phyloP scores from a whole-genome alignment of 164 flowering plant genomes.

The Malania oleifera region DNA sequence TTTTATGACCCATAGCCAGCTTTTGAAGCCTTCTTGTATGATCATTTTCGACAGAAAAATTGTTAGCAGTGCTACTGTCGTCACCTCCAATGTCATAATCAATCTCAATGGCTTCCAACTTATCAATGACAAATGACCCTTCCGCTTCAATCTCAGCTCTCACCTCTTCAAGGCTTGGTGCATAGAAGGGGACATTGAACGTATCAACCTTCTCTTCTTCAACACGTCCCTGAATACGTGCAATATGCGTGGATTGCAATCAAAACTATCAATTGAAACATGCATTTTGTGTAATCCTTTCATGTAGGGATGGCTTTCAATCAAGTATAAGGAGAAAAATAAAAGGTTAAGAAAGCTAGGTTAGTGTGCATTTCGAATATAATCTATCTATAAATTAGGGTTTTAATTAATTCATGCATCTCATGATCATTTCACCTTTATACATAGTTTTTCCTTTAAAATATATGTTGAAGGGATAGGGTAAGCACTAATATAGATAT shows the following conservation, averaged over 20 bases:
- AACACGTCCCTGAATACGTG: conserved; percentile 29
- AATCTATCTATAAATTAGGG: too few relatives aligned
- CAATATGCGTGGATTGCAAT: too few relatives aligned
- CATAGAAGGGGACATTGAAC: conserved; percentile 47
- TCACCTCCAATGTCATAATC: conserved; percentile 34
- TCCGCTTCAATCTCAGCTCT: conserved; percentile 28
- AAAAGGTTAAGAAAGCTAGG: not conserved
- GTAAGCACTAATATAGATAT: too few relatives aligned
- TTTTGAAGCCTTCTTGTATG: not conserved
- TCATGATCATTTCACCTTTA: too few relatives aligned
- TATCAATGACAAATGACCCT: conserved; percentile 39
- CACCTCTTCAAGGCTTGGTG: conserved; percentile 41
- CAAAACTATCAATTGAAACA: too few relatives aligned
- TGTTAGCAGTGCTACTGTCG: not conserved
- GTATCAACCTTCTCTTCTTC: conserved; percentile 42
- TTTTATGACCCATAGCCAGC: conserved; percentile 19
- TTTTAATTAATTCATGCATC: too few relatives aligned
- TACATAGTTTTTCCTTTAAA: too few relatives aligned
- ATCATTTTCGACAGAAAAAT: not conserved
- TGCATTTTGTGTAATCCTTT: not conserved
- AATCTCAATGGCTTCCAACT: conserved; percentile 25
- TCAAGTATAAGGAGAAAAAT: too few relatives aligned
- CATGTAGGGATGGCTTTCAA: not conserved
- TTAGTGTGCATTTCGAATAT: too few relatives aligned
- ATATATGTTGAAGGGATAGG: too few relatives aligned